Evolutionary conservation across 345 rosid species (phyloP).

Genomic region (Rubroshorea leprosula): DNA sequence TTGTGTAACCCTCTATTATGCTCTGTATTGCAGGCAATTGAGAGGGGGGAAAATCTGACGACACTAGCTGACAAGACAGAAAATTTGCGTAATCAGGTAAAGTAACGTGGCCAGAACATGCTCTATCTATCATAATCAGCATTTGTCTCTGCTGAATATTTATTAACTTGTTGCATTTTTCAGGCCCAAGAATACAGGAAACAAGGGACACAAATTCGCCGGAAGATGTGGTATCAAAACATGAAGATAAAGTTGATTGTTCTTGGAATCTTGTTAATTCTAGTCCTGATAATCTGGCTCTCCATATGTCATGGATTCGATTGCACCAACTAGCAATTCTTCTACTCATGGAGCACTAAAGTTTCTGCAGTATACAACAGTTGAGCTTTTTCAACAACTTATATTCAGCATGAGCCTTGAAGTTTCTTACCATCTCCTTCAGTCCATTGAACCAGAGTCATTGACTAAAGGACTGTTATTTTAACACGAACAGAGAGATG

Average conservation of each 20-base stretch:
- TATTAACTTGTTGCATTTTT: constrained; percentile 3
- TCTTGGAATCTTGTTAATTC: constrained; percentile 65
- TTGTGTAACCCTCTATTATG: constrained; percentile 5
- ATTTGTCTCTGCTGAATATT: neutral
- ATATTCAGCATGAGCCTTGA: neutral
- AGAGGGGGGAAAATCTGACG: constrained; percentile 75
- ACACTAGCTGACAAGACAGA: constrained; percentile 71
- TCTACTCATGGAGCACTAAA: neutral
- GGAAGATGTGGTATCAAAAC: constrained; percentile 95
- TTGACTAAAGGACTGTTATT: neutral
- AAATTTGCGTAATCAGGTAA: constrained; percentile 72
- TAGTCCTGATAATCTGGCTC: constrained; percentile 78
- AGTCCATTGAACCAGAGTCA: too few species aligned
- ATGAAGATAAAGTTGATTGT: constrained; percentile 93
- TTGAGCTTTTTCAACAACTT: neutral
- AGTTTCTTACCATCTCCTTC: neutral
- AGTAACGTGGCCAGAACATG: neutral
- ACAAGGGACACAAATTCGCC: constrained; percentile 64
- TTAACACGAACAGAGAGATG: neutral
- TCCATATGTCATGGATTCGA: constrained; percentile 78
- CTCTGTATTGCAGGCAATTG: constrained; percentile 50
- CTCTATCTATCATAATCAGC: neutral
- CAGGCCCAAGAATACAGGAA: constrained; percentile 74
- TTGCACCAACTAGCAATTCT: constrained; percentile 49
- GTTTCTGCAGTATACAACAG: neutral